Base-by-base conservation (phyloP, 495 filamentous ascomycete genomes). In the Trichoderma asperelloides region DNA sequence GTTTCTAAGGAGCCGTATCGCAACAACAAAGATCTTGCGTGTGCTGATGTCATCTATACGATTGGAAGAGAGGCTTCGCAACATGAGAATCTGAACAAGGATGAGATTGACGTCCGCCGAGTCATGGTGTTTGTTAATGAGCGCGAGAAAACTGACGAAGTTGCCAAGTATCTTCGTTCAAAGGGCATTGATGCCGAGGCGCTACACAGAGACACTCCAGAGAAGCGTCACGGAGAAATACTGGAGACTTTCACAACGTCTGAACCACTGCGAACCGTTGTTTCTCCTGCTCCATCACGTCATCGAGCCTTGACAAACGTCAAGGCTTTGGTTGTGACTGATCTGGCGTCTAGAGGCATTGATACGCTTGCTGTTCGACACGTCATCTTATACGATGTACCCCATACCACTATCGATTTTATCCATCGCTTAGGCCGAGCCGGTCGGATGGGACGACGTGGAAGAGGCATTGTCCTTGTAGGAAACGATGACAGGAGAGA, bases 71-170 rank as follows among this genome's bases (percentile, higher is more conserved):
- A 91, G 13, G 87, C 86, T 13, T 83, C 84, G 41, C 82, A 81
- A 33, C 77, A 81, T 70, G 85, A 85, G 62, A 78, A 76, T 3
- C 70, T 76, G 11, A 69, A 69, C 5, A 74, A 74, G 21, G 82
- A 71, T 33, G 73, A 78, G 28, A 76, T 78, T n/a, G 88, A 89
- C 65, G 79, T 89, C 23, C 96, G 93, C 79, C 90, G 90, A 65
- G 88, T 98, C 71, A 85, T 98, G 68, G 94, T 98, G 0, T 98
- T 98, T 71, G 96, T 98, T 75, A 98, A 98, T 76, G 92, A 97
- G 81, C 89, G 96, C 37, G 94, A 98, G 72, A 91, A 90, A 69
- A 88, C 95, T 0, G 80, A 85, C 60, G 88, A 92, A 72, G 83
- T 98, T 0, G 88, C 93, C 18, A 76, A 89, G 11, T 98, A 90